phyloP scores from a whole-genome alignment of 2,329 filamentous ascomycete species.

The Colletotrichum caudatum region DNA sequence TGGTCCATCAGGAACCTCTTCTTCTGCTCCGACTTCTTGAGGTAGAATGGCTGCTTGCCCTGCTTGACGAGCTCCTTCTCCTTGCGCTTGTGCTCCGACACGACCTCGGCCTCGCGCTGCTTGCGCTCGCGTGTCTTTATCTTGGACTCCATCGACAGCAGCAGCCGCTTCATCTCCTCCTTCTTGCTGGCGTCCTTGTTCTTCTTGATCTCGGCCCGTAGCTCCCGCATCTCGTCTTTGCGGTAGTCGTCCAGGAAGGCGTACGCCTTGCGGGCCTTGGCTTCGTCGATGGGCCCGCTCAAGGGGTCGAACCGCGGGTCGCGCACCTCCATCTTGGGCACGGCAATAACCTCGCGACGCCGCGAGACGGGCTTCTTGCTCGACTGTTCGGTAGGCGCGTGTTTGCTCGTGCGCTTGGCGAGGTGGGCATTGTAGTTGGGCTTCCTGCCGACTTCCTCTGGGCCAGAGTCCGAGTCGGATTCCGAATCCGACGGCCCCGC shows the following conservation, averaged over 20 bases:
- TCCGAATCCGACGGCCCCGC: slow-evolving; percentile 46
- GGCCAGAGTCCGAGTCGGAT: slow-evolving; percentile 44
- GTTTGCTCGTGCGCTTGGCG: slow-evolving; percentile 75
- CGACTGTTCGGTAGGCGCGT: slow-evolving; percentile 86
- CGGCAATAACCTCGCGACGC: slow-evolving; percentile 76
- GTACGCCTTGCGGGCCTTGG: slow-evolving; percentile 78
- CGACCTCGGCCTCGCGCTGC: slow-evolving; percentile 76
- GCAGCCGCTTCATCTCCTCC: slow-evolving; percentile 76
- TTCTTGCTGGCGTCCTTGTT: slow-evolving; percentile 74
- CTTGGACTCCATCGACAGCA: slow-evolving; percentile 83
- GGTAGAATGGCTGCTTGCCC: slow-evolving; percentile 92
- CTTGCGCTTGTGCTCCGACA: slow-evolving; percentile 80
- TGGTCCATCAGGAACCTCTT: slow-evolving; percentile 83
- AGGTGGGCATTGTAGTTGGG: slow-evolving; percentile 48
- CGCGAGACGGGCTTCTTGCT: slow-evolving; percentile 88
- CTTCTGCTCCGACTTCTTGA: slow-evolving; percentile 94
- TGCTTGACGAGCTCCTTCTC: slow-evolving; percentile 88
- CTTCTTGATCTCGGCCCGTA: slow-evolving; percentile 75
- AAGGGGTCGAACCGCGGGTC: slow-evolving; percentile 91
- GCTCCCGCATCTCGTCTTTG: slow-evolving; percentile 81
- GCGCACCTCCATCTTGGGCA: slow-evolving; percentile 71
- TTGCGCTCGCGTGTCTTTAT: slow-evolving; percentile 77
- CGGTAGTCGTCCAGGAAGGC: slow-evolving; percentile 90
- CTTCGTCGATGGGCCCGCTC: slow-evolving; percentile 63
- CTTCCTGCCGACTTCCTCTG: slow-evolving; percentile 51